phyloP scores from a whole-genome alignment of 768 basidiomycete species.

The Mycena pura region DNA sequence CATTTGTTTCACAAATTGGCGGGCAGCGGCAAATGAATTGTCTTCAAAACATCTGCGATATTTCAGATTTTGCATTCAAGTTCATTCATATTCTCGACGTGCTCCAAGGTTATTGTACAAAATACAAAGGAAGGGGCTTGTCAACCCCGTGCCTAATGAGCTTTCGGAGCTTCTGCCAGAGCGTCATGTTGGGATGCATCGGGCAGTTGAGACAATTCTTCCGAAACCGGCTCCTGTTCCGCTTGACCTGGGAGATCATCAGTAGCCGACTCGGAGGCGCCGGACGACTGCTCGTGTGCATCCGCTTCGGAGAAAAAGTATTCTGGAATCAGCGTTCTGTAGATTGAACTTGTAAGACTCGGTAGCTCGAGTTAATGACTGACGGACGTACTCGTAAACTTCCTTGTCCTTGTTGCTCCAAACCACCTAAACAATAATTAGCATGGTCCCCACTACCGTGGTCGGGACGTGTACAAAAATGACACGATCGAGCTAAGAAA shows the following conservation, averaged over 20 bases:
- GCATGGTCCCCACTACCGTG: background rate
- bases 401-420: conserved; percentile 69
- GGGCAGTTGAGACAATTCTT: conserved; percentile 6
- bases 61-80: too few relatives aligned
- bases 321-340: conserved; percentile 59
- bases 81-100: too few relatives aligned
- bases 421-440: conserved; percentile 44
- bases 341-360: conserved; percentile 6
- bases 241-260: background rate
- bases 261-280: background rate
- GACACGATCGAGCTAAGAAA: conserved; percentile 65
- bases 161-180: conserved; percentile 1
- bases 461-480: conserved; percentile 55
- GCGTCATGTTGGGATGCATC: background rate
- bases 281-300: background rate
- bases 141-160: background rate
- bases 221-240: background rate
- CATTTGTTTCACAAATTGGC: too few relatives aligned
- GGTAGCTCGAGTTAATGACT: background rate
- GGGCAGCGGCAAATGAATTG: too few relatives aligned
- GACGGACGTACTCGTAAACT: conserved; percentile 65
- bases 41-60: too few relatives aligned
- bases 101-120: too few relatives aligned
- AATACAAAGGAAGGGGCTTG: background rate
- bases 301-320: conserved; percentile 59